Base-by-base conservation (phyloP, 2,329 filamentous ascomycete species). In the Aureobasidium namibiae region DNA sequence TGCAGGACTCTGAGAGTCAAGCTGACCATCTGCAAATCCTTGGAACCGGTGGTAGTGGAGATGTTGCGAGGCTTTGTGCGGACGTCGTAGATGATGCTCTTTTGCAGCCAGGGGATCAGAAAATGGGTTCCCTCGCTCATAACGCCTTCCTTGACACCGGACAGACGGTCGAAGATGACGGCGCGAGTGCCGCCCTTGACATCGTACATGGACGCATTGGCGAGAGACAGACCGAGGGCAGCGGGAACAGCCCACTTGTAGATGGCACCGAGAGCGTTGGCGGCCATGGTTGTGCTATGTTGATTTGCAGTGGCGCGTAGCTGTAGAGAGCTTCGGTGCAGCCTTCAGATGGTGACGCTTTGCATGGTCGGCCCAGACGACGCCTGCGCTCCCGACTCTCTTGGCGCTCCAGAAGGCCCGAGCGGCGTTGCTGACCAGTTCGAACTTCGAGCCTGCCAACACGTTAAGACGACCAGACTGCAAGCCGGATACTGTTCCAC, bases 1-100 rank as follows among this genome's bases (percentile, higher is more conserved):
- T 97, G 92, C 74, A 99, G 77, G 65, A 99, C 94, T 75, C 94
- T 84, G 73, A 99, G 82, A 57, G 94, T 99, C 81, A 99, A 82
- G 82, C 91, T 96, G 70, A 99, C 94, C 94, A 99, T 99, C 80
- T 99, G 94, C 81, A 99, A 77, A 78, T 99, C 94, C 84, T 99
- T 99, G 82, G 88, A 92, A 61, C 94, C 94, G 13, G 94, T 99
- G 24, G 94, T 99, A 29, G 94, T 99, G 66, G 89, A 90, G 73
- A 99, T 97, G 75, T 96, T 97, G 72, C 94, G 84, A 63, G 94
- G 94, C 82, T 95, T 95, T 60, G 95, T 99, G 64, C 94, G 87
- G 65, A 99, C 94, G 78, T 99, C 94, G 74, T 95, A 99, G 73
- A 95, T 81, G 77, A 99, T 91, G 68, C 88, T 89, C 76, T 86